Percentiles rank a stretch among this genome's conserved stretches.
Evolutionary conservation across 208 protist species (phyloP).

Genomic region (Leishmania gerbilli): DNA sequence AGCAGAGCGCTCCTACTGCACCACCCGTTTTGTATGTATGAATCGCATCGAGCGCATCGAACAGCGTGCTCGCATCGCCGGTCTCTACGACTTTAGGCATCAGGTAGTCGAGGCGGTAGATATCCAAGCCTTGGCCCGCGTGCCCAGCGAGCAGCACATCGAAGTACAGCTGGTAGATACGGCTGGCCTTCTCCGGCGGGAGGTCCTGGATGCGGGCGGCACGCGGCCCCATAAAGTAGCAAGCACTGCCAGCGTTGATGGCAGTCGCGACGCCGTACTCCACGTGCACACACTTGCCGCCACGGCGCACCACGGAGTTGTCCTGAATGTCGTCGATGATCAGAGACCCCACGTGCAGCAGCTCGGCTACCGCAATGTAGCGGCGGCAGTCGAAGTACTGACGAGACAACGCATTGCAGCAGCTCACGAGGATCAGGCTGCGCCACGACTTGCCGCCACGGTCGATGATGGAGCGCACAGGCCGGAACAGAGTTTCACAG

Average conservation of each 20-base stretch:
- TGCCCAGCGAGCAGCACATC: conserved; percentile 60
- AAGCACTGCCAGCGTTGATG: conserved; percentile 70
- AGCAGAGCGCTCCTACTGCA: conserved; percentile 38
- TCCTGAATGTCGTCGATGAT: conserved; percentile 85
- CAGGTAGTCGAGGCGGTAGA: conserved; percentile 52
- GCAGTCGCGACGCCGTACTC: conserved; percentile 53
- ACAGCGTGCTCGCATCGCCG: conserved; percentile 36
- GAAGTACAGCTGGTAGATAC: conserved; percentile 66
- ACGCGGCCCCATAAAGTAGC: conserved; percentile 68
- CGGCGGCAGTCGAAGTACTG: conserved; percentile 61
- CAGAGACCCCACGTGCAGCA: conserved; percentile 73
- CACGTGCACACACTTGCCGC: conserved; percentile 53
- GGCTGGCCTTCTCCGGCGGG: conserved; percentile 29
- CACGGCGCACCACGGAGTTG: conserved; percentile 60
- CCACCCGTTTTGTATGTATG: conserved; percentile 68
- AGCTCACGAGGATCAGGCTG: conserved; percentile 55
- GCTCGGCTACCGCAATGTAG: conserved; percentile 60
- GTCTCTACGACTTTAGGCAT: conserved; percentile 53
- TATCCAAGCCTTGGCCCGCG: conserved; percentile 71
- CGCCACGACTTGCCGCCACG: conserved; percentile 70
- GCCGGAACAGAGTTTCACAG: conserved; percentile 51
- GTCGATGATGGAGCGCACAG: conserved; percentile 62
- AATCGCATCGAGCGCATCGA: conserved; percentile 47
- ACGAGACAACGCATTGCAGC: conserved; percentile 49
- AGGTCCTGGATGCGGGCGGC: conserved; percentile 48